phyloP scores from a whole-genome alignment of 2,329 filamentous ascomycete species.

The Neopestalotiopsis rosae region DNA sequence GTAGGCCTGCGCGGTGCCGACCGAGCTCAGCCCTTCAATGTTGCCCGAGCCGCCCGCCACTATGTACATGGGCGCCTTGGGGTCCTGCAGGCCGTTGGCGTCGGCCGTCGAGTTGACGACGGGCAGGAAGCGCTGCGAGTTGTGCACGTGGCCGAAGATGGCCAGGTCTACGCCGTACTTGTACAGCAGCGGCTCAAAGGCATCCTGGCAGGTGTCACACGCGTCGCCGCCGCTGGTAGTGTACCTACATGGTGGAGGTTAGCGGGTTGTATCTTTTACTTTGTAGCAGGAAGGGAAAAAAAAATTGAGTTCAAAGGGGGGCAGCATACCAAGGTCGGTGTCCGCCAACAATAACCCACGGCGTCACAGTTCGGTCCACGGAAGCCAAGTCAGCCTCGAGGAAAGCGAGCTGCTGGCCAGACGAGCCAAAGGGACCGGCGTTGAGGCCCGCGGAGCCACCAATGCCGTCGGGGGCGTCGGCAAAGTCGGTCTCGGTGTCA shows the following conservation, averaged over 20 bases:
- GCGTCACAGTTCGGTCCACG: constrained; percentile 60
- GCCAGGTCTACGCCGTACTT: constrained; percentile 62
- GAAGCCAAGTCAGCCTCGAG: constrained; percentile 60
- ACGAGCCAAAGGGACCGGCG: constrained; percentile 54
- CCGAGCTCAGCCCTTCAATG: constrained; percentile 53
- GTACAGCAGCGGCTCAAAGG: constrained; percentile 60
- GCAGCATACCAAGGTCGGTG: constrained; percentile 46
- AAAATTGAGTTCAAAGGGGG: not conserved
- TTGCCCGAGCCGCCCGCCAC: constrained; percentile 61
- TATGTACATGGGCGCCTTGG: constrained; percentile 56
- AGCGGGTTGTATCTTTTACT: not conserved
- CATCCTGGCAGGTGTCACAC: constrained; percentile 53
- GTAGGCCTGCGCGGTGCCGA: constrained; percentile 47
- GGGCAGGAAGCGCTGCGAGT: constrained; percentile 58
- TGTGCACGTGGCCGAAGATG: constrained; percentile 64
- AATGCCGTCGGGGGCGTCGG: constrained; percentile 50
- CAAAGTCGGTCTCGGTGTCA: constrained; percentile 63
- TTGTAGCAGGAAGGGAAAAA: not conserved
- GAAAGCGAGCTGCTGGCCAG: constrained; percentile 58
- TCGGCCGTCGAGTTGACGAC: constrained; percentile 42
- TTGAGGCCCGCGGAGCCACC: constrained; percentile 47
- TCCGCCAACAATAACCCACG: constrained; percentile 55
- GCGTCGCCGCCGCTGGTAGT: constrained; percentile 36
- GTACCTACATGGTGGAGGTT: constrained; percentile 36
- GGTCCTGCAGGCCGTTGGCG: constrained; percentile 42